A percentile compares a stretch with the other conserved stretches of the same genome.
Conservation (phyloP, 2,329 filamentous ascomycete genomes). For the Nemania sp. region DNA sequence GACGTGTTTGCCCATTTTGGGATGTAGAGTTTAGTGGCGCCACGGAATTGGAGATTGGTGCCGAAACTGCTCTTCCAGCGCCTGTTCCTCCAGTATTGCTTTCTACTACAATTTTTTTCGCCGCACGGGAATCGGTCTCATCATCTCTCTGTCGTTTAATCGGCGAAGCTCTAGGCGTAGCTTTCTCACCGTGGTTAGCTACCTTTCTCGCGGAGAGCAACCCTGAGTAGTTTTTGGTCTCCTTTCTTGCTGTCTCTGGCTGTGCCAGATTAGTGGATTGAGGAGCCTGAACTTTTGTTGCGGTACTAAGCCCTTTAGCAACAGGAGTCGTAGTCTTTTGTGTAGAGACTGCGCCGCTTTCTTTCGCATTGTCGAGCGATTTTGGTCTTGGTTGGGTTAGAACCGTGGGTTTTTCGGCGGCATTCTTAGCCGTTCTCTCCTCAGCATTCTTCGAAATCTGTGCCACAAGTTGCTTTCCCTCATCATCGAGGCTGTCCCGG, state of each 20-base stretch:
- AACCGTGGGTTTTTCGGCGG: constrained; percentile 23
- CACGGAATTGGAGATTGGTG: constrained; percentile 28
- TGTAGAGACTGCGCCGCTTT: constrained; percentile 35
- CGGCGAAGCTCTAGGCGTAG: constrained; percentile 29
- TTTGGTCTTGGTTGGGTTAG: constrained; percentile 28
- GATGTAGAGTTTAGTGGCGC: constrained; percentile 30
- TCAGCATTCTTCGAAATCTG: constrained; percentile 43
- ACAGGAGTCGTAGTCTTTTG: constrained; percentile 32
- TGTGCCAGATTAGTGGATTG: constrained; percentile 9
- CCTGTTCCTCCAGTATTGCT: constrained; percentile 47
- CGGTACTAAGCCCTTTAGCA: constrained; percentile 18
- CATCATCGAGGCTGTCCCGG: constrained; percentile 37
- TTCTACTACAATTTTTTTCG: constrained; percentile 56
- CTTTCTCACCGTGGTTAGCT: constrained; percentile 38
- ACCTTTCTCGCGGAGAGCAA: constrained; percentile 48
- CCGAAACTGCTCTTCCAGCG: constrained; percentile 50
- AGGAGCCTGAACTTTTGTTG: constrained; percentile 20
- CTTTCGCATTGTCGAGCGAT: constrained; percentile 37
- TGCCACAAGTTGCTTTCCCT: constrained; percentile 44
- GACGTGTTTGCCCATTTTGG: constrained; percentile 35
- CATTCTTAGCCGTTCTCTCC: constrained; percentile 34
- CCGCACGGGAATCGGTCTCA: constrained; percentile 53
- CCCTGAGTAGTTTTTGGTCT: constrained; percentile 46
- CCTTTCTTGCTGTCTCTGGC: constrained; percentile 32
- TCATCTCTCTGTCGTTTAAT: constrained; percentile 57